These are phyloP conservation scores for Tolypocladium ovalisporum DNA, from an alignment of 2,329 filamentous ascomycete genomes.

Conservation along the genomic window DNA sequence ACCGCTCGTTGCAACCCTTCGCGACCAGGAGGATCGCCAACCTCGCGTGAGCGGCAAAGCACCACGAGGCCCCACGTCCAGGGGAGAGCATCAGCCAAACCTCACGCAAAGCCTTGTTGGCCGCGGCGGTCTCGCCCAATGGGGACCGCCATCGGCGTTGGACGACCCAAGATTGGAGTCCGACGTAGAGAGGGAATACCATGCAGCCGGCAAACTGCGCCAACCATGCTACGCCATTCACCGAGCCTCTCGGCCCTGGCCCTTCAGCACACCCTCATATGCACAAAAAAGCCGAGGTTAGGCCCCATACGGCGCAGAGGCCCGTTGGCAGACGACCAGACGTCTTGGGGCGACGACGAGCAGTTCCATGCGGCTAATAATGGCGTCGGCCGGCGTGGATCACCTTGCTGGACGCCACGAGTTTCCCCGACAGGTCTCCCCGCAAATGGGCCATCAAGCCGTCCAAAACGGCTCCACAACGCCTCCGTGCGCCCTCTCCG, in stretches of 20 bases:
- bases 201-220: neutral
- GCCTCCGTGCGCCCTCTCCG: neutral
- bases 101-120: neutral
- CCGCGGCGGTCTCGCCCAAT: neutral
- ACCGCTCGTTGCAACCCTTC: neutral
- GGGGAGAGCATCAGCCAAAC: neutral
- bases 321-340: neutral
- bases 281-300: neutral
- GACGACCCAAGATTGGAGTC: neutral
- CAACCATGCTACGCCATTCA: neutral
- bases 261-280: neutral
- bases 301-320: neutral
- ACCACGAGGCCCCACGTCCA: neutral
- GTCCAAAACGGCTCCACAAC: neutral
- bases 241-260: neutral
- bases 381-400: no score
- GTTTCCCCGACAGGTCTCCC: neutral
- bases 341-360: neutral
- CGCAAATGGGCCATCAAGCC: neutral
- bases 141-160: neutral
- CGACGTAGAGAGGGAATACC: neutral
- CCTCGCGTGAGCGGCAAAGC: neutral
- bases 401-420: neutral
- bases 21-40: neutral
- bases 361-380: neutral